phyloP scores from a whole-genome alignment of 75 land plant genomes.

The Picea sitchensis region DNA sequence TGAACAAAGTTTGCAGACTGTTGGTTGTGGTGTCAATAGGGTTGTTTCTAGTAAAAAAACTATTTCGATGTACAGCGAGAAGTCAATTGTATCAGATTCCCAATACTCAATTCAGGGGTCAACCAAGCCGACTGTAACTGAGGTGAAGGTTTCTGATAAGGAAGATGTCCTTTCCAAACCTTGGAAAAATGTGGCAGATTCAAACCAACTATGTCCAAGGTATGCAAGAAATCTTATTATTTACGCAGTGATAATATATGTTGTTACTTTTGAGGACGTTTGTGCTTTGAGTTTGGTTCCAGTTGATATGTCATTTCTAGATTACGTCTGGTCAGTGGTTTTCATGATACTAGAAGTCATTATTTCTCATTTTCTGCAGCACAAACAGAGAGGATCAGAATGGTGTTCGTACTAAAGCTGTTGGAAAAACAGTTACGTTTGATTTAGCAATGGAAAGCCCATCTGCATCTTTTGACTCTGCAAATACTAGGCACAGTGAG shows the following conservation, averaged over 20 bases:
- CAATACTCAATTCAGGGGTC: neutral
- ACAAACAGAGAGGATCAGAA: too few species aligned
- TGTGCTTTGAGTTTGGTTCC: neutral
- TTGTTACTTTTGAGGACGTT: neutral
- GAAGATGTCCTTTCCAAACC: slow-evolving; percentile 3
- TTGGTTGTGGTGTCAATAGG: slow-evolving; percentile 3
- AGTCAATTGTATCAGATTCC: slow-evolving; percentile 1
- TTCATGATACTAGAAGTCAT: neutral
- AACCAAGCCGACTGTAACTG: neutral
- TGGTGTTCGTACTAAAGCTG: neutral
- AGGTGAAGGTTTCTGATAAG: slow-evolving; percentile 7
- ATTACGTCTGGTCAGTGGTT: too few species aligned
- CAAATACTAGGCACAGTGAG: neutral
- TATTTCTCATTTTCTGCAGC: neutral
- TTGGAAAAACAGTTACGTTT: slow-evolving; percentile 3
- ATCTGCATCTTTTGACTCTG: slow-evolving; percentile 11
- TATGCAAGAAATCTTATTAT: neutral
- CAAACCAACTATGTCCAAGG: neutral
- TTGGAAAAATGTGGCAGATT: neutral
- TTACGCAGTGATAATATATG: neutral
- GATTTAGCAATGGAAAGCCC: neutral
- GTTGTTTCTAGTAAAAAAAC: slow-evolving; percentile 3
- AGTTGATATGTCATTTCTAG: neutral
- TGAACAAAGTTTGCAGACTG: neutral
- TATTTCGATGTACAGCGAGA: slow-evolving; percentile 1